Base-by-base conservation (phyloP, 768 basidiomycete genomes). In the Boletus patriciae region DNA sequence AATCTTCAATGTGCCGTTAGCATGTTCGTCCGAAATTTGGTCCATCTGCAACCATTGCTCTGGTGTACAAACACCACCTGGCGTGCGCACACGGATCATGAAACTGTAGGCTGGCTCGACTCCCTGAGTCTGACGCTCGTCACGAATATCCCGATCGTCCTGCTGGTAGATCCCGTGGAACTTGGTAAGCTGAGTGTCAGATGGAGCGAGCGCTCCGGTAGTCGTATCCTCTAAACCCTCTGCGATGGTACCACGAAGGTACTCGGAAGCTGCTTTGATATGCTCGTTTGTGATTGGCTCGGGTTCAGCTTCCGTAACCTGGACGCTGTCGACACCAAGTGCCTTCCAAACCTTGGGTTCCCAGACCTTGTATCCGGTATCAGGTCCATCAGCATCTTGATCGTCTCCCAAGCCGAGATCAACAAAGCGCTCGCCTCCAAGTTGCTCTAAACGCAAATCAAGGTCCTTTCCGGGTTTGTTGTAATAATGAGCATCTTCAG, bases 271-370 rank as follows among this genome's bases (percentile, higher is more conserved):
- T 46, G 91, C 97, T 78, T 98, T 99, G 82, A 98, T 98, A 74
- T 98, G 94, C 75, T 99, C 97, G 78, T 98, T 98, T 52, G 97
- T 98, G 72, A 99, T 96, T 1, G 92, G 86, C 65, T 98, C 95
- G 0, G 95, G 95, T 70, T 98, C 95, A 19, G 87, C 88, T 74
- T 98, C 97, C 33, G 80, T 83, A 19, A 98, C 84, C 70, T 97
- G 90, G 47, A 98, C 76, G 16, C 77, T 77, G 71, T 94, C 97
- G 45, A 98, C 94, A 49, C 96, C 94, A 29, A 98, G 79, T 1
- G 87, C 89, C 74, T 96, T 94, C 97, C 97, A 99, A 37, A 98
- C 63, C 46, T 81, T 77, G 36, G 93, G 86, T 70, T 98, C 96
- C 94, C 95, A 98, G n/a, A 82, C 61, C 71, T 91, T 96, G 82